A percentile compares a stretch with the other conserved stretches of the same genome.
These are phyloP conservation scores for Medicago truncatula DNA, from an alignment of 306 rosid genomes.

Conservation along the genomic window DNA sequence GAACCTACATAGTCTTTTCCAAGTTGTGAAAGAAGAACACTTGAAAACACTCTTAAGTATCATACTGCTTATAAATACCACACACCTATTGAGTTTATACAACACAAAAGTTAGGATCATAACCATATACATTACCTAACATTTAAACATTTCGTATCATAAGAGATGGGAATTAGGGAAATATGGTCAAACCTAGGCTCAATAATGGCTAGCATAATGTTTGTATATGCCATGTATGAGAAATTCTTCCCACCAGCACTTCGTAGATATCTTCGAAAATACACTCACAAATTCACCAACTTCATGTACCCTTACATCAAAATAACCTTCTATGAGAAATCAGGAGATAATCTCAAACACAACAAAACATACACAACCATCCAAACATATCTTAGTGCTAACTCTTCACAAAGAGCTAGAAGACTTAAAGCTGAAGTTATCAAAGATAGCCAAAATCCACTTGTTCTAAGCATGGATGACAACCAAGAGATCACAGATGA, in stretches of 20 bases:
- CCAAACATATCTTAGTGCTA: slow-evolving; percentile 50
- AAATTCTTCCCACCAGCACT: slow-evolving; percentile 44
- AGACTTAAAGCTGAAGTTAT: slow-evolving; percentile 59
- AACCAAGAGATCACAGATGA: slow-evolving; percentile 59
- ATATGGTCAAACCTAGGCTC: slow-evolving; percentile 30
- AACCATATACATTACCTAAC: neutral
- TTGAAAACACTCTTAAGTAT: neutral
- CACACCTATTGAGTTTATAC: neutral
- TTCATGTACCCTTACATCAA: slow-evolving; percentile 55
- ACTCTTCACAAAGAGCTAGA: slow-evolving; percentile 48
- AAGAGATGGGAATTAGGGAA: neutral
- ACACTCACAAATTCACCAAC: slow-evolving; percentile 6
- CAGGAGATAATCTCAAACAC: slow-evolving; percentile 37
- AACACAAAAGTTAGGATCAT: neutral
- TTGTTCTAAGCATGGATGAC: slow-evolving; percentile 58
- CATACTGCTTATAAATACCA: neutral
- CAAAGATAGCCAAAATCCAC: slow-evolving; percentile 48
- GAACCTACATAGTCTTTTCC: neutral
- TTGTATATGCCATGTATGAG: slow-evolving; percentile 42
- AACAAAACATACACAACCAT: slow-evolving; percentile 53
- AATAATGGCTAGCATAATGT: slow-evolving; percentile 44
- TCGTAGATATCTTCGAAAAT: neutral
- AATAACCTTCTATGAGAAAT: slow-evolving; percentile 55
- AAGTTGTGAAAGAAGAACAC: neutral
- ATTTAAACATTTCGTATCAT: neutral